Conservation (phyloP, 129 eudicot genomes). For the Solidago caesia region DNA sequence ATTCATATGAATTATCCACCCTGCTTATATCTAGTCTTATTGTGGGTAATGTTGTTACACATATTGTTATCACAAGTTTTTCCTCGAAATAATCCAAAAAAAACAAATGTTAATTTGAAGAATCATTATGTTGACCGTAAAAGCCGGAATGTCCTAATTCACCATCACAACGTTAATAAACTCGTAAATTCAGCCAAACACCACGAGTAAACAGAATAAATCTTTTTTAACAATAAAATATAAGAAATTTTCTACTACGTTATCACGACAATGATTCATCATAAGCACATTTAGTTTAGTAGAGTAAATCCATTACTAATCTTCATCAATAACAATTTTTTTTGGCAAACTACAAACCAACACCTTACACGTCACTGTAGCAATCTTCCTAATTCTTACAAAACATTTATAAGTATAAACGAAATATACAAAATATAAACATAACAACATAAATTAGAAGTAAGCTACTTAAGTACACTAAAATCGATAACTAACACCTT, state of each 20-base stretch:
- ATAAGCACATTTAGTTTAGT: not conserved
- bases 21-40: conserved; percentile 13
- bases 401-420: too few relatives aligned
- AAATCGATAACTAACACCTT: too few relatives aligned
- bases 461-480: too few relatives aligned
- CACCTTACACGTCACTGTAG: not conserved
- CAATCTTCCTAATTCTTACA: too few relatives aligned
- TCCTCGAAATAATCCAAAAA: not conserved
- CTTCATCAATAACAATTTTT: conserved; percentile 9
- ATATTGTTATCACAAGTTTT: not conserved
- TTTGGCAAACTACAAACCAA: not conserved
- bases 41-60: not conserved
- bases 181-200: conserved; percentile 16
- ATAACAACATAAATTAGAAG: too few relatives aligned
- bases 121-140: not conserved
- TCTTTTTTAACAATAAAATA: not conserved
- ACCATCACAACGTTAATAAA: not conserved
- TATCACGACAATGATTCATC: not conserved
- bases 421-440: too few relatives aligned
- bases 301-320: not conserved
- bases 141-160: not conserved
- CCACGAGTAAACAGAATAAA: not conserved
- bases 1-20: not conserved
- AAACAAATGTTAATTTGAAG: not conserved
- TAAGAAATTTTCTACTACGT: not conserved